phyloP scores from a whole-genome alignment of 495 filamentous ascomycete genomes.

The Lentithecium fluviatile region DNA sequence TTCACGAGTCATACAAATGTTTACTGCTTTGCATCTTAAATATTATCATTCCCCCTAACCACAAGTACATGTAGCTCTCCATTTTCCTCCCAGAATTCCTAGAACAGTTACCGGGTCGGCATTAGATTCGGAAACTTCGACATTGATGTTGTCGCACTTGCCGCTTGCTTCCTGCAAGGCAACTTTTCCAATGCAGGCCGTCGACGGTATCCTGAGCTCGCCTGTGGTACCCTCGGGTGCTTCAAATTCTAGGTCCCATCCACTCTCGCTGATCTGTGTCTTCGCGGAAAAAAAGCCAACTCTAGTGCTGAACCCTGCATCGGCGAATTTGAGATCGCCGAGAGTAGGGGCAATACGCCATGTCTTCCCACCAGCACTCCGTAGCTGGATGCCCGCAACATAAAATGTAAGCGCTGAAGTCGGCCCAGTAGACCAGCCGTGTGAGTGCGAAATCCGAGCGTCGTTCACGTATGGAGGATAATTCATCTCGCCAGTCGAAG shows the following conservation, averaged over 20 bases:
- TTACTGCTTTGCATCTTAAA: no score
- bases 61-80: no score
- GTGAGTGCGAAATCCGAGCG: slow-evolving; percentile 56
- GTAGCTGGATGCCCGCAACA: slow-evolving; percentile 55
- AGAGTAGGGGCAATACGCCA: slow-evolving; percentile 56
- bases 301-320: slow-evolving; percentile 57
- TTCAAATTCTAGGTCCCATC: slow-evolving; percentile 42
- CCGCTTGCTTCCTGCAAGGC: slow-evolving; percentile 23
- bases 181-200: slow-evolving; percentile 24
- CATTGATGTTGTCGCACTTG: slow-evolving; percentile 36
- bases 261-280: slow-evolving; percentile 42
- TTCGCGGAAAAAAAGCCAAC: slow-evolving; percentile 54
- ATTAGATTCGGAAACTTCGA: slow-evolving; percentile 24
- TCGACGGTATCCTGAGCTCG: slow-evolving; percentile 34
- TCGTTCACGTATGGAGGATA: slow-evolving; percentile 58
- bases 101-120: not conserved
- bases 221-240: slow-evolving; percentile 52
- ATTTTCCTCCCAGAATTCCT: no score
- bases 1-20: no score
- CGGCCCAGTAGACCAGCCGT: slow-evolving; percentile 62
- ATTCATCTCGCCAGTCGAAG: slow-evolving; percentile 54
- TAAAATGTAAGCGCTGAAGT: slow-evolving; percentile 55
- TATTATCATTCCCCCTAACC: no score
- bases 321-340: slow-evolving; percentile 51
- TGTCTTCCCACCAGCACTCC: slow-evolving; percentile 48